A percentile compares a stretch with the other conserved stretches of the same genome.
These are phyloP conservation scores for Puccinia novopanici DNA, from an alignment of 1,284 basidiomycete genomes.

Conservation along the genomic window DNA sequence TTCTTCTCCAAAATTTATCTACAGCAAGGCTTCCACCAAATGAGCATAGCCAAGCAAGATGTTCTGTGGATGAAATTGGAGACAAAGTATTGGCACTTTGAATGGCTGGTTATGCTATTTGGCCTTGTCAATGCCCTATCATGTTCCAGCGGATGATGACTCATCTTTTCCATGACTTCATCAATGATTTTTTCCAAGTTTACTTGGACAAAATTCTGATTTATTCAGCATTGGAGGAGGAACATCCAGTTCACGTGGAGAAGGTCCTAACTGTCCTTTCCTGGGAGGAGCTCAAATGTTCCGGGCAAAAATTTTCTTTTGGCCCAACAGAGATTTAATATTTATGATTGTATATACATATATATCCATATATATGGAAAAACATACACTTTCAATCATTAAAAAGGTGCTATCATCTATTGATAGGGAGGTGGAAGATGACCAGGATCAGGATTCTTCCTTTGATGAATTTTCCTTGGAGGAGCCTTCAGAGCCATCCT, in stretches of 20 bases:
- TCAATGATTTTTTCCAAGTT: conserved; percentile 28
- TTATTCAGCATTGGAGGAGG: too few species aligned
- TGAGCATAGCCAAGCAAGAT: too few species aligned
- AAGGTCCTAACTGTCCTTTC: conserved; percentile 26
- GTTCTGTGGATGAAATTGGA: too few species aligned
- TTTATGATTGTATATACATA: too few species aligned
- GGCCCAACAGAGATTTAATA: conserved; percentile 58
- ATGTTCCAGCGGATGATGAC: too few species aligned
- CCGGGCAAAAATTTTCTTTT: conserved; percentile 49
- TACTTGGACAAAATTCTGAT: conserved; percentile 50
- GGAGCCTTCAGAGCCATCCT: conserved; percentile 4
- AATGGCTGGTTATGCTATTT: not conserved
- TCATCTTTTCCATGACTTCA: too few species aligned
- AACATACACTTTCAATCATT: conserved; percentile 18
- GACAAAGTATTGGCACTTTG: too few species aligned
- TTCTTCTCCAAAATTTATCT: too few species aligned
- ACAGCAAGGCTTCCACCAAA: too few species aligned
- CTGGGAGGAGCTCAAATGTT: conserved; percentile 27
- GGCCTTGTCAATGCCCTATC: not conserved
- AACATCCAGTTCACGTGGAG: not conserved
- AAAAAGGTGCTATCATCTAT: not conserved
- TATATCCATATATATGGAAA: too few species aligned
- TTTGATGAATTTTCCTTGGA: too few species aligned
- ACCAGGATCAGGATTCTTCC: conserved; percentile 1
- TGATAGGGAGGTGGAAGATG: conserved; percentile 29